Percentiles rank a stretch among this genome's conserved stretches.
phyloP scores from a whole-genome alignment of 257 asterid genomes.

The Solanum verrucosum region DNA sequence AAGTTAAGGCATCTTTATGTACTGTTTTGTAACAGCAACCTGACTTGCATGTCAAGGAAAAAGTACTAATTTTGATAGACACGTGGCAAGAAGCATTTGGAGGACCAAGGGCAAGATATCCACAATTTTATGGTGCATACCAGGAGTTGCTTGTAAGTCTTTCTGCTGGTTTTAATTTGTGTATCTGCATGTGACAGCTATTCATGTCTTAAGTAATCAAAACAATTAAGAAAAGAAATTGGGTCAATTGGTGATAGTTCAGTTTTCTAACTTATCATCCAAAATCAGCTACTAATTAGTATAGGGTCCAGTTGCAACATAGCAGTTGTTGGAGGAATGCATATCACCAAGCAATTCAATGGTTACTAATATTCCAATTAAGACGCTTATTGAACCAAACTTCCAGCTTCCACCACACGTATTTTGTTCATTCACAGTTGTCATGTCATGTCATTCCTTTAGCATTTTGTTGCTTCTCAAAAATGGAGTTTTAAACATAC shows the following conservation, averaged over 20 bases:
- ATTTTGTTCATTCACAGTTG: background rate
- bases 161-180: background rate
- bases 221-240: background rate
- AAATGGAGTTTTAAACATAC: background rate
- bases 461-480: background rate
- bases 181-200: background rate
- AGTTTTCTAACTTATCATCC: background rate
- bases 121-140: constrained; percentile 87
- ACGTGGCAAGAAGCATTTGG: constrained; percentile 99
- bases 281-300: background rate
- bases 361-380: background rate
- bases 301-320: background rate
- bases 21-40: constrained; percentile 58
- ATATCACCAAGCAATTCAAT: background rate
- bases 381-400: background rate
- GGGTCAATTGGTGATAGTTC: background rate
- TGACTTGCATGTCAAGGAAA: constrained; percentile 94
- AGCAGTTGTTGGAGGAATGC: background rate
- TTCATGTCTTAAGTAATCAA: background rate
- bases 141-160: constrained; percentile 81
- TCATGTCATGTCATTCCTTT: background rate
- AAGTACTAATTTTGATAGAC: constrained; percentile 87
- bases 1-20: background rate
- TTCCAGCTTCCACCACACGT: background rate
- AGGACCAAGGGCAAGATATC: constrained; percentile 87